phyloP scores from a whole-genome alignment of 306 rosid species.

The Lablab purpureus region DNA sequence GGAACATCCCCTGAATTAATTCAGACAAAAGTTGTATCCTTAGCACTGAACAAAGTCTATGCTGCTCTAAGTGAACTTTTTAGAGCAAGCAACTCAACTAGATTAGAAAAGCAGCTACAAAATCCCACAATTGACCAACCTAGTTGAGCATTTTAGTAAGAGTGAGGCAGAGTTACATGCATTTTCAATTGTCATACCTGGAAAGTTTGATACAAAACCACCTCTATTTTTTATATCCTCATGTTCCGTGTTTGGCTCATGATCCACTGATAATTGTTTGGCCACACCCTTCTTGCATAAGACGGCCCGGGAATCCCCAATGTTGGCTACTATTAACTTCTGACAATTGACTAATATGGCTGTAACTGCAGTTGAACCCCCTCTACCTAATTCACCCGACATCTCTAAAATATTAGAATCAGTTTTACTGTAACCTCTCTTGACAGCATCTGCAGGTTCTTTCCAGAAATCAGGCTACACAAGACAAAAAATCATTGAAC shows the following conservation, averaged over 20 bases:
- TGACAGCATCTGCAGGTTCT: slow-evolving; percentile 71
- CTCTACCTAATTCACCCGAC: slow-evolving; percentile 85
- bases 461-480: slow-evolving; percentile 88
- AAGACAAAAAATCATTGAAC: slow-evolving; percentile 28
- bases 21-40: slow-evolving; percentile 45
- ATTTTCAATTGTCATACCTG: slow-evolving; percentile 61
- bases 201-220: slow-evolving; percentile 91
- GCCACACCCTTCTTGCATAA: slow-evolving; percentile 76
- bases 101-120: slow-evolving; percentile 35
- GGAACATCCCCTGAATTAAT: slow-evolving; percentile 83
- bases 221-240: slow-evolving; percentile 79
- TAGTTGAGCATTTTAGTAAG: slow-evolving; percentile 12
- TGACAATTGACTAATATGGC: slow-evolving; percentile 86
- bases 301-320: slow-evolving; percentile 98
- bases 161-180: background rate
- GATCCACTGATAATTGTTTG: slow-evolving; percentile 86
- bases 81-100: slow-evolving; percentile 27
- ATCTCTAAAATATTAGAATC: slow-evolving; percentile 77
- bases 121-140: slow-evolving; percentile 1
- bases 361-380: slow-evolving; percentile 98
- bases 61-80: slow-evolving; percentile 26
- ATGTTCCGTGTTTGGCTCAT: slow-evolving; percentile 80
- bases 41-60: slow-evolving; percentile 37
- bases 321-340: slow-evolving; percentile 84
- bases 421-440: slow-evolving; percentile 74